Conservation (phyloP, 2,329 filamentous ascomycete genomes). For the Fusarium sp. region DNA sequence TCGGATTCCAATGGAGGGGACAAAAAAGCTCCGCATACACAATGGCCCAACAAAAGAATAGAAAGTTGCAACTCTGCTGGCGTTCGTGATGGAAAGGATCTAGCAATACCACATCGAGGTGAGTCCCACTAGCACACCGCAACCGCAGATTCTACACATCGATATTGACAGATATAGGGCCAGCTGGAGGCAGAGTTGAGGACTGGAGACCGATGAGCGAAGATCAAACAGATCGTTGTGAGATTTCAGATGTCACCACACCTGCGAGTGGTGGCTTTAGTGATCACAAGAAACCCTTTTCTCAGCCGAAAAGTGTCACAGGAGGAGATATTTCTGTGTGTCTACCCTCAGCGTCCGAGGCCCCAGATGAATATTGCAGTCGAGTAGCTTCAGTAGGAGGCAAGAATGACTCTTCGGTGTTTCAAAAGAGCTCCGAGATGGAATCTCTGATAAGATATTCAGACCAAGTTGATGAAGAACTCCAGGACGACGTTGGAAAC, state of each 20-base stretch:
- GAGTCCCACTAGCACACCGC: not conserved
- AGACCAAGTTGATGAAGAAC: not conserved
- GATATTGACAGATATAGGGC: constrained; percentile 3
- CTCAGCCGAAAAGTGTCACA: not conserved
- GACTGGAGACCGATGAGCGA: constrained; percentile 26
- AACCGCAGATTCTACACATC: not conserved
- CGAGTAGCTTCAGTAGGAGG: not conserved
- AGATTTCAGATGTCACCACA: not conserved
- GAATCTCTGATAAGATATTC: not conserved
- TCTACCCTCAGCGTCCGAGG: not conserved
- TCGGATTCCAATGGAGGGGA: constrained; percentile 7
- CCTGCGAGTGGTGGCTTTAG: not conserved
- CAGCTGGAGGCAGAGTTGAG: constrained; percentile 14
- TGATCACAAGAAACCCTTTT: not conserved
- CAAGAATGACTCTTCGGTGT: not conserved
- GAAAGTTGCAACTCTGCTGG: not conserved
- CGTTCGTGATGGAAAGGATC: not conserved
- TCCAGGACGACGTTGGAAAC: not conserved
- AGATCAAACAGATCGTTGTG: constrained; percentile 3
- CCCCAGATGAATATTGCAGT: not conserved
- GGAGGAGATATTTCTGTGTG: not conserved
- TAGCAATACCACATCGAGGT: constrained; percentile 4
- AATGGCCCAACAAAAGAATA: not conserved
- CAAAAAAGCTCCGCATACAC: not conserved
- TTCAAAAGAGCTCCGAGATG: not conserved